Evolutionary conservation across 139 green algal genomes (phyloP).

Genomic region (Bryopsis sp.): DNA sequence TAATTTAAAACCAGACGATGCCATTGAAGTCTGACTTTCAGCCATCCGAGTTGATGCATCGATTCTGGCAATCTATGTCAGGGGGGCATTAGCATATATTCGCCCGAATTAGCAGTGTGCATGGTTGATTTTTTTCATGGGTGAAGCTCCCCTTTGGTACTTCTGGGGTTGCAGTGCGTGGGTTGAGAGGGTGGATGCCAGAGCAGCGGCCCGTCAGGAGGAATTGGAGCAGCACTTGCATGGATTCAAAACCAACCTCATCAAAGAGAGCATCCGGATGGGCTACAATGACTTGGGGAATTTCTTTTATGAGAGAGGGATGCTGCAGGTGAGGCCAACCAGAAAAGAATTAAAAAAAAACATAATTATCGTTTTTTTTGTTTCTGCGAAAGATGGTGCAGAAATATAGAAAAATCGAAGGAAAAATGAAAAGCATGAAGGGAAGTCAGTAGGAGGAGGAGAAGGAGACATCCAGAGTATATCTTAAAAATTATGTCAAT

Average conservation of each 20-base stretch:
- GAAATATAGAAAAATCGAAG: no score
- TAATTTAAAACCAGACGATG: background rate
- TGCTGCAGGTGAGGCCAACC: slow-evolving; percentile 54
- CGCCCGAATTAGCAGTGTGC: background rate
- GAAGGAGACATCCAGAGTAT: no score
- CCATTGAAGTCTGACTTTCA: background rate
- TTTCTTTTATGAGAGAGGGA: slow-evolving; percentile 66
- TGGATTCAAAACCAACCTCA: slow-evolving; percentile 67
- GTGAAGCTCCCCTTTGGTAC: background rate
- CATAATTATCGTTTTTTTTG: no score
- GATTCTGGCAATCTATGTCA: no score
- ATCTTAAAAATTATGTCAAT: no score
- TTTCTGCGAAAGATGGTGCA: no score
- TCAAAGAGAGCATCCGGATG: slow-evolving; percentile 90
- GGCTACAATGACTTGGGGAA: slow-evolving; percentile 81
- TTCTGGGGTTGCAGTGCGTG: slow-evolving; percentile 31
- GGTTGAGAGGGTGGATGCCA: slow-evolving; percentile 38
- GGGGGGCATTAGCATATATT: no score
- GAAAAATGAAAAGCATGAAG: background rate
- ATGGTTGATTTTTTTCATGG: background rate
- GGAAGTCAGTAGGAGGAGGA: no score
- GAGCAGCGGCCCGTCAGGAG: slow-evolving; percentile 33
- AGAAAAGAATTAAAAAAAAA: slow-evolving; percentile 12
- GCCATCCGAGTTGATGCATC: no score
- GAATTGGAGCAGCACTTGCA: slow-evolving; percentile 68